phyloP scores from a whole-genome alignment of 108 stramenopile genomes.

The Mayamaea pseudoterrestris region DNA sequence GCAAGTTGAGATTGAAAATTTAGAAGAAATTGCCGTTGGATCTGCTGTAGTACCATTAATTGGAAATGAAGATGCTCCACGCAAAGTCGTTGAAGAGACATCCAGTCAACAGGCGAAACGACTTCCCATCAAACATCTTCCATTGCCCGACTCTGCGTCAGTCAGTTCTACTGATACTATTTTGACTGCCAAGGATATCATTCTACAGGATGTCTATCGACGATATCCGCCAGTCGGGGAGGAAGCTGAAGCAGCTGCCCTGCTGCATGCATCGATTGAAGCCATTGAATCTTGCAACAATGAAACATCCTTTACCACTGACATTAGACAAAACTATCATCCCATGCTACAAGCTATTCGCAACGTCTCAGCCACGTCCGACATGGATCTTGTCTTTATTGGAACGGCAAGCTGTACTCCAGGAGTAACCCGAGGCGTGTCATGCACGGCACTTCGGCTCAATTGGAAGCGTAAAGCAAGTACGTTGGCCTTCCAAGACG shows the following conservation, averaged over 20 bases:
- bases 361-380: slow-evolving; percentile 17
- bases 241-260: neutral
- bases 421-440: slow-evolving; percentile 72
- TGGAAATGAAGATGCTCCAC: too few species aligned
- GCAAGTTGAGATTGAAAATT: neutral
- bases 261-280: too few species aligned
- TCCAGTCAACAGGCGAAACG: neutral
- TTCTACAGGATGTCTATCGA: slow-evolving; percentile 31
- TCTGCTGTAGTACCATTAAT: too few species aligned
- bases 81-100: too few species aligned
- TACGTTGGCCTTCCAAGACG: neutral
- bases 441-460: slow-evolving; percentile 71
- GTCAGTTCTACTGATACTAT: neutral
- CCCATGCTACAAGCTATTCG: slow-evolving; percentile 28
- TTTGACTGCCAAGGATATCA: slow-evolving; percentile 32
- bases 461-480: slow-evolving; percentile 6
- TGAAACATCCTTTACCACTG: slow-evolving; percentile 2
- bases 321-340: slow-evolving; percentile 37
- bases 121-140: too few species aligned
- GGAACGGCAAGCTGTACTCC: slow-evolving; percentile 91
- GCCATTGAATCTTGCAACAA: too few species aligned
- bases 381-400: slow-evolving; percentile 83
- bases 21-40: too few species aligned
- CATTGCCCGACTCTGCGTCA: too few species aligned
- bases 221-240: slow-evolving; percentile 50